phyloP scores from a whole-genome alignment of 1,139 yeast species.

The Suhomyces bribrorum region DNA sequence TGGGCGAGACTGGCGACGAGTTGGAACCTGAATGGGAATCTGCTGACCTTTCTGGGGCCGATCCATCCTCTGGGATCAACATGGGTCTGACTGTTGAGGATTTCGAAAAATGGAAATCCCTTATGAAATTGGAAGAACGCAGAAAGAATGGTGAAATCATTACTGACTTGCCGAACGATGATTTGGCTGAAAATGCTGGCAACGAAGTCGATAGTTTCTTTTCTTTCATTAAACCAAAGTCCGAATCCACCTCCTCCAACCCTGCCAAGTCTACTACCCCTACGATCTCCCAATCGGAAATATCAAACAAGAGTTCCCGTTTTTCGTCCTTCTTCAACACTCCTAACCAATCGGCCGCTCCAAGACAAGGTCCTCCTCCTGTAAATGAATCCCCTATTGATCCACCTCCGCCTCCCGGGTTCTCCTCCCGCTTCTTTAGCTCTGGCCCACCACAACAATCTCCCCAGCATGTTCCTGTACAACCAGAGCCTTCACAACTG shows the following conservation, averaged over 20 bases:
- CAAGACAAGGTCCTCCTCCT: conserved; percentile 12
- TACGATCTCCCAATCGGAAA: conserved; percentile 13
- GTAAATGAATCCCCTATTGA: conserved; percentile 2
- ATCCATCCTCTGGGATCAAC: conserved; percentile 27
- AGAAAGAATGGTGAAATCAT: conserved; percentile 48
- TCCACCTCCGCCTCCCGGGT: conserved; percentile 9
- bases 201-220: conserved; percentile 57
- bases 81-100: conserved; percentile 67
- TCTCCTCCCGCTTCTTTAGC: conserved; percentile 22
- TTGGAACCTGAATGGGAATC: conserved; percentile 57
- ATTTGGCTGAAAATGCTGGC: conserved; percentile 27
- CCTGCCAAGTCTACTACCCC: conserved; percentile 13
- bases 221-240: conserved; percentile 42
- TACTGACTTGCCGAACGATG: conserved; percentile 3
- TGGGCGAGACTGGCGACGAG: conserved; percentile 45
- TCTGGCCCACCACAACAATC: conserved; percentile 5
- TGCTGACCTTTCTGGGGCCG: conserved; percentile 21
- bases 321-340: conserved; percentile 49
- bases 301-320: conserved; percentile 40
- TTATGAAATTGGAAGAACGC: conserved; percentile 58
- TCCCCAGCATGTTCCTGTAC: not conserved
- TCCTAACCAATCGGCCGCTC: conserved; percentile 10
- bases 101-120: conserved; percentile 69
- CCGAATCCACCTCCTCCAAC: conserved; percentile 2
- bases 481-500: not conserved